Percentiles rank a stretch among this genome's conserved stretches.
Conservation (phyloP, 1,139 yeast species). For the Magnusiomyces paraingens region DNA sequence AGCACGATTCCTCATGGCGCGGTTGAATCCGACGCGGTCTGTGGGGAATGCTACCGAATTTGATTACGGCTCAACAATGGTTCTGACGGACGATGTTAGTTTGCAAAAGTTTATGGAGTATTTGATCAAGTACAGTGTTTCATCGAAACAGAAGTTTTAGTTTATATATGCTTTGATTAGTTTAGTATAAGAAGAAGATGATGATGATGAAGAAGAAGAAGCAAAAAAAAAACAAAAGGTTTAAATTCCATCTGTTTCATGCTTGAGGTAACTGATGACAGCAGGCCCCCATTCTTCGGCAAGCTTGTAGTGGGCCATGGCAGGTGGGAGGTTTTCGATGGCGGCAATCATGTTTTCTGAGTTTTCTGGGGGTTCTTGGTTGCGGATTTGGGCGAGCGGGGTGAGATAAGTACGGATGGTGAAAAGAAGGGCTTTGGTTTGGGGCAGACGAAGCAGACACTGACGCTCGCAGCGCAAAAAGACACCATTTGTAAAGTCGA, state of each 20-base stretch:
- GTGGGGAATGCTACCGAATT: constrained; percentile 31
- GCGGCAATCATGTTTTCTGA: constrained; percentile 47
- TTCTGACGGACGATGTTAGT: constrained; percentile 90
- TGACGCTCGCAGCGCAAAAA: constrained; percentile 61
- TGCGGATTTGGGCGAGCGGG: constrained; percentile 49
- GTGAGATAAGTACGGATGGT: constrained; percentile 60
- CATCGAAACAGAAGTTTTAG: constrained; percentile 9
- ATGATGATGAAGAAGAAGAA: no score
- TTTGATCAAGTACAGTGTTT: constrained; percentile 54
- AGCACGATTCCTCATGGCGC: constrained; percentile 69
- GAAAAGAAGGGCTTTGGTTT: constrained; percentile 48
- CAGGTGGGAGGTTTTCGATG: constrained; percentile 52
- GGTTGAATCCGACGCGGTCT: constrained; percentile 49
- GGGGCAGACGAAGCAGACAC: constrained; percentile 51
- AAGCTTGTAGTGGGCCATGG: constrained; percentile 53
- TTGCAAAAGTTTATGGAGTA: constrained; percentile 89
- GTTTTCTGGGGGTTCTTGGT: constrained; percentile 33
- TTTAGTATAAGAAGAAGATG: no score
- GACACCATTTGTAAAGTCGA: constrained; percentile 48
- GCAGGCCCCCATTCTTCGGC: constrained; percentile 62
- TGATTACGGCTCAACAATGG: constrained; percentile 55
- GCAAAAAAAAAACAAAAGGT: not conserved
- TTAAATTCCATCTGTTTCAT: constrained; percentile 25
- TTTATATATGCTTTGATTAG: no score
- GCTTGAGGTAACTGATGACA: constrained; percentile 41